These are phyloP conservation scores for Bruguiera sexangula DNA, from an alignment of 345 rosid species.

Conservation along the genomic window DNA sequence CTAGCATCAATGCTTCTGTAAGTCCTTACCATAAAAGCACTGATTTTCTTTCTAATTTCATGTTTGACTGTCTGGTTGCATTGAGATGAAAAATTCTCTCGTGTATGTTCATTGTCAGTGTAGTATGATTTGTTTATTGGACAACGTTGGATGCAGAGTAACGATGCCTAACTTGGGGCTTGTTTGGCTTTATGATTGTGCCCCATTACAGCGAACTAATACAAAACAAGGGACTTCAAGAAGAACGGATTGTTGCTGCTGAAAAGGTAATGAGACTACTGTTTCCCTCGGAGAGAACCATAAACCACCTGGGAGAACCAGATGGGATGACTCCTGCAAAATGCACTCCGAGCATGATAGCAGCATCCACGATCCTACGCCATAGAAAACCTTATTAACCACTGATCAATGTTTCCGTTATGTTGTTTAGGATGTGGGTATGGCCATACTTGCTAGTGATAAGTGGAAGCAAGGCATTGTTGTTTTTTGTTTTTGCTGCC, in stretches of 20 bases:
- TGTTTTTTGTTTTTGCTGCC: too few species aligned
- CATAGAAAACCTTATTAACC: conserved; percentile 24
- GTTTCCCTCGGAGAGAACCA: conserved; percentile 36
- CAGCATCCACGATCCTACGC: conserved; percentile 59
- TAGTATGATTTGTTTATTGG: neutral
- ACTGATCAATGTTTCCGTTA: neutral
- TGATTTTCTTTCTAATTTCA: neutral
- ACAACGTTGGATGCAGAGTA: neutral
- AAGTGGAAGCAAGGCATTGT: too few species aligned
- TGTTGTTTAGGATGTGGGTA: neutral
- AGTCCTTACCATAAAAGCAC: conserved; percentile 11
- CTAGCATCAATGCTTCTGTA: conserved; percentile 61
- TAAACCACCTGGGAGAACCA: conserved; percentile 18
- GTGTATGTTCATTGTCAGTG: neutral
- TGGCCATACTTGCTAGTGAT: neutral
- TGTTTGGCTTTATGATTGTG: conserved; percentile 3
- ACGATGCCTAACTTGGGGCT: neutral
- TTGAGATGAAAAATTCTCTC: neutral
- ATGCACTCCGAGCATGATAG: conserved; percentile 60
- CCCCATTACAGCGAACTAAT: conserved; percentile 55
- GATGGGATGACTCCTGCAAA: conserved; percentile 12
- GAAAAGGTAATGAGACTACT: conserved; percentile 52
- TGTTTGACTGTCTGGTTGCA: neutral
- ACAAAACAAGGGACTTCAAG: conserved; percentile 35
- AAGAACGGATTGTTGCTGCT: conserved; percentile 59